Conservation (phyloP, 202 grass and related monocot species). For the Brachypodium distachyon region DNA sequence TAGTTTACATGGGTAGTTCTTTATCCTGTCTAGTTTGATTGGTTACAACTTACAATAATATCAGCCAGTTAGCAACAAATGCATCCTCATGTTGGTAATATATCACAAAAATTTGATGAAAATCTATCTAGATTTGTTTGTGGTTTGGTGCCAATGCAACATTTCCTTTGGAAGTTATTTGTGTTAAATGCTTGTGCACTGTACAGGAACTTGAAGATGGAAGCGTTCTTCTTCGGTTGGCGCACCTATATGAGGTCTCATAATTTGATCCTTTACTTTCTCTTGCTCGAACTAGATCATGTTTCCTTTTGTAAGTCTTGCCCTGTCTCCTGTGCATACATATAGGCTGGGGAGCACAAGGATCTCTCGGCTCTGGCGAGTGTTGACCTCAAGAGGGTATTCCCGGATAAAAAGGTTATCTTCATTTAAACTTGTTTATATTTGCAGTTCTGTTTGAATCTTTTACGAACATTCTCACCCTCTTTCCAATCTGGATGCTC, state of each 20-base stretch:
- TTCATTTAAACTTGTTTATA: neutral
- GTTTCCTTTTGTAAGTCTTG: neutral
- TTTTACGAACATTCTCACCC: neutral
- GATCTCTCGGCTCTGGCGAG: conserved; percentile 62
- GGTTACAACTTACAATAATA: neutral
- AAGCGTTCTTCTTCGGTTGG: conserved; percentile 74
- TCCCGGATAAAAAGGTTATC: conserved; percentile 60
- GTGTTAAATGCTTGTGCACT: neutral
- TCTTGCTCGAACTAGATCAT: neutral
- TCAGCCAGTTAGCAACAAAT: neutral
- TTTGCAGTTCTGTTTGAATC: neutral
- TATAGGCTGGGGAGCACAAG: conserved; percentile 68
- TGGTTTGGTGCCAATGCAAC: neutral
- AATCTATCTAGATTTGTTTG: neutral
- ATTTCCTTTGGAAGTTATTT: neutral
- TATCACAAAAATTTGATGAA: neutral
- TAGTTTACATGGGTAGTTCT: neutral
- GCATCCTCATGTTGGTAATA: neutral
- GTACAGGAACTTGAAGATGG: conserved; percentile 73
- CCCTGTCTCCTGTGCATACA: no score
- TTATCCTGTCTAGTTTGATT: neutral
- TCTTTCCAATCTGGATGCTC: neutral
- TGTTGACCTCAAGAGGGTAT: conserved; percentile 68
- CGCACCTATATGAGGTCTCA: conserved; percentile 81
- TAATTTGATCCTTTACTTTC: neutral